These are phyloP conservation scores for Dryadomyces quercivorus DNA, from an alignment of 2,329 filamentous ascomycete genomes.

Conservation along the genomic window DNA sequence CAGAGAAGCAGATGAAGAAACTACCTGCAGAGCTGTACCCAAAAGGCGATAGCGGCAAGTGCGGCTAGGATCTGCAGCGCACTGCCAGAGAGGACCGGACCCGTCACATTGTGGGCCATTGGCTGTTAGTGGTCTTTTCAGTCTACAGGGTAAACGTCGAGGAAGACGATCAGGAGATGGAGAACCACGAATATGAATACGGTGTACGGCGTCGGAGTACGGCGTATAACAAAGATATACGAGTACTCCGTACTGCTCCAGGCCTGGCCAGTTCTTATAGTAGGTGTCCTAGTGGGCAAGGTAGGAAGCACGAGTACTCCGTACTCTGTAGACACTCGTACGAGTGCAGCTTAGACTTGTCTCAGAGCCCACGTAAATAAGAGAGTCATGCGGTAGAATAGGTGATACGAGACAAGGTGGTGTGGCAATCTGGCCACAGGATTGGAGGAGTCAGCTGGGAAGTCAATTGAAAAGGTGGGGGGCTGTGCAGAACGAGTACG, in stretches of 20 bases:
- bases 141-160: background rate
- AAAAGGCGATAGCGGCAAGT: background rate
- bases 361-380: background rate
- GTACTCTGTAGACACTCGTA: background rate
- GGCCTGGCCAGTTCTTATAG: background rate
- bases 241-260: no score
- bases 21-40: background rate
- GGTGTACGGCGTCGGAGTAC: no score
- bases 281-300: background rate
- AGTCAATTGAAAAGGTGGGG: background rate
- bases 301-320: background rate
- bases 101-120: background rate
- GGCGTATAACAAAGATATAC: no score
- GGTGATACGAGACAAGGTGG: slow-evolving; percentile 1
- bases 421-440: background rate
- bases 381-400: slow-evolving; percentile 1
- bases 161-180: background rate
- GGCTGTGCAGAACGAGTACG: background rate
- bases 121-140: background rate
- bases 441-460: background rate
- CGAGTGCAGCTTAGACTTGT: background rate
- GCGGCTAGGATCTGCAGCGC: background rate
- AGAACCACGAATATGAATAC: background rate
- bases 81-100: background rate
- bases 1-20: background rate